A percentile compares a stretch with the other conserved stretches of the same genome.
phyloP scores from a whole-genome alignment of 805 yeast genomes.

The Kregervanrija fluxuum region DNA sequence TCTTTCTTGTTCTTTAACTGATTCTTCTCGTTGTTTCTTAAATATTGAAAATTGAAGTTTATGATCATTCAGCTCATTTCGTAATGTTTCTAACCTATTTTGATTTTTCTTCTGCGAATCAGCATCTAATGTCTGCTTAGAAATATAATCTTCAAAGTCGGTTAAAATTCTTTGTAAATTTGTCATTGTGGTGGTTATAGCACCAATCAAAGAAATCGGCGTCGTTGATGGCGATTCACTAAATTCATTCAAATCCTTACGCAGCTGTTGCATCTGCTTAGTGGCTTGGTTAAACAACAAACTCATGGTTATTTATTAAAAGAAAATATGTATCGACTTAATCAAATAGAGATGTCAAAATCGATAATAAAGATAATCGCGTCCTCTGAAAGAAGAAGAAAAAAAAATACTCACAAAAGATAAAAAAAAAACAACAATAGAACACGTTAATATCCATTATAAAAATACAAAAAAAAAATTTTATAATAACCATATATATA shows the following conservation, averaged over 20 bases:
- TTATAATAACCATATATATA: background rate
- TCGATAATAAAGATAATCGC: background rate
- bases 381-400: too few species aligned
- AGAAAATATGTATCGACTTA: background rate
- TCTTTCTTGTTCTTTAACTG: conserved; percentile 37
- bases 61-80: conserved; percentile 38
- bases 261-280: conserved; percentile 70
- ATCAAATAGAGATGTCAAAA: background rate
- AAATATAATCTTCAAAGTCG: conserved; percentile 32
- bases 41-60: conserved; percentile 45
- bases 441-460: too few species aligned
- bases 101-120: conserved; percentile 52
- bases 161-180: conserved; percentile 69
- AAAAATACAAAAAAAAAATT: too few species aligned
- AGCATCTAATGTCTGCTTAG: conserved; percentile 47
- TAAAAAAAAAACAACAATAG: background rate
- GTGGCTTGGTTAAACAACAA: conserved; percentile 85
- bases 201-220: conserved; percentile 56
- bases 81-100: conserved; percentile 54
- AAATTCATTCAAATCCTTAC: conserved; percentile 60
- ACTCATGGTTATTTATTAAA: conserved; percentile 39
- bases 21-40: conserved; percentile 48
- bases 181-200: conserved; percentile 72
- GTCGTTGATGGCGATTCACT: conserved; percentile 42
- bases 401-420: too few species aligned